Evolutionary conservation across 2,329 filamentous ascomycete species (phyloP).

Genomic region (Cordyceps sp.): DNA sequence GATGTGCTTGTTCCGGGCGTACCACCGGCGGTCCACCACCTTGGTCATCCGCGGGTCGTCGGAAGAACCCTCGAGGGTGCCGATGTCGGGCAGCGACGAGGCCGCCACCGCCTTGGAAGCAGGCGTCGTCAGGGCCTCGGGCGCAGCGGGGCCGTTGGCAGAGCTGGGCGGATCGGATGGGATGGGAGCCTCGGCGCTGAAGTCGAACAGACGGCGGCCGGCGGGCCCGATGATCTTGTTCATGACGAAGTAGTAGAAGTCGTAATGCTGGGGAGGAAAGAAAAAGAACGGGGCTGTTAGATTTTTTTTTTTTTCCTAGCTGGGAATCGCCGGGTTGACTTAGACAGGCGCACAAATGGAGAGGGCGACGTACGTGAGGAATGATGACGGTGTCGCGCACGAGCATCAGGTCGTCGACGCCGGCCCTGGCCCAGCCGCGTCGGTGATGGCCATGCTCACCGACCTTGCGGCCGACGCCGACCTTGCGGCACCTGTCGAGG

Average conservation of each 20-base stretch:
- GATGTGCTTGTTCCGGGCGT: constrained; percentile 95
- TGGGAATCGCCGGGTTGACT: no score
- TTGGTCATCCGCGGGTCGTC: constrained; percentile 77
- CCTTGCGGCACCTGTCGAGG: constrained; percentile 76
- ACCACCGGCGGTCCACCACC: constrained; percentile 92
- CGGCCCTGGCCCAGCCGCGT: constrained; percentile 80
- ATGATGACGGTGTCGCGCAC: constrained; percentile 84
- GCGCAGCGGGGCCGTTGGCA: no score
- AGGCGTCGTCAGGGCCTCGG: constrained; percentile 12
- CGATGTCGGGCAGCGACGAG: constrained; percentile 26
- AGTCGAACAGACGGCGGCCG: constrained; percentile 61
- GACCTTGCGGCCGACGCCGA: constrained; percentile 69
- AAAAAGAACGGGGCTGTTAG: not conserved
- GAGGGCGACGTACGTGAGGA: constrained; percentile 59
- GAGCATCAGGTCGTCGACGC: constrained; percentile 89
- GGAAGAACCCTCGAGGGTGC: constrained; percentile 52
- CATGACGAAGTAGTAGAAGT: constrained; percentile 93
- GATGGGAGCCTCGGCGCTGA: constrained; percentile 33
- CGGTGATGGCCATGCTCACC: constrained; percentile 48
- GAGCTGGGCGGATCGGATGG: constrained; percentile 4
- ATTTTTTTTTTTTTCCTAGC: not conserved
- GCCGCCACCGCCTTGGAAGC: constrained; percentile 20
- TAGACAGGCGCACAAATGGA: no score
- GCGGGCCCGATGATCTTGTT: constrained; percentile 67
- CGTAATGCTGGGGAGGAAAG: constrained; percentile 55